Evolutionary conservation across 352 stramenopile genomes (phyloP).

Genomic region (Phytopythium aichiense): DNA sequence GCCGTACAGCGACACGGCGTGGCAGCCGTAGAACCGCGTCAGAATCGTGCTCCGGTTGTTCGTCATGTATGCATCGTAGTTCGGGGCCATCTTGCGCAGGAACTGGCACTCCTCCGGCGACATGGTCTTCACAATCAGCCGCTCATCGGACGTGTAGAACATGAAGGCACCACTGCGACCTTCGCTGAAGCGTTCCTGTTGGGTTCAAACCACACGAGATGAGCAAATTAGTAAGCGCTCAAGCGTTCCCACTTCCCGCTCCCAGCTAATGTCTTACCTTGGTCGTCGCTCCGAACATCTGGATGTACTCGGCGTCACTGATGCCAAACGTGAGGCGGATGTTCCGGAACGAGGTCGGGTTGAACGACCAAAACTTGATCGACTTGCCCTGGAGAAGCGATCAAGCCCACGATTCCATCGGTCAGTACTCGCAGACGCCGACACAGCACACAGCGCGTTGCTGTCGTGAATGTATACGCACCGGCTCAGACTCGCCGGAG

Average conservation of each 20-base stretch:
- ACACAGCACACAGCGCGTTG: not conserved
- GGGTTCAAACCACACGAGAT: not conserved
- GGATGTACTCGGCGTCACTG: slow-evolving; percentile 74
- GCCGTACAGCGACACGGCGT: slow-evolving; percentile 85
- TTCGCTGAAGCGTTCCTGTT: slow-evolving; percentile 78
- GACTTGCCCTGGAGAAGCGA: slow-evolving; percentile 43
- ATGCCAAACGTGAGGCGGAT: slow-evolving; percentile 84
- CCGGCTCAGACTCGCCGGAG: slow-evolving; percentile 68
- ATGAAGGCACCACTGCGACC: slow-evolving; percentile 89
- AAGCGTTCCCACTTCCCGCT: no score
- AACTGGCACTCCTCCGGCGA: slow-evolving; percentile 82
- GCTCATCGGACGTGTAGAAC: slow-evolving; percentile 89
- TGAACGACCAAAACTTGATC: slow-evolving; percentile 89
- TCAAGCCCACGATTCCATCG: not conserved
- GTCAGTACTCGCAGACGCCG: not conserved
- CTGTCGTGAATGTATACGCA: slow-evolving; percentile 10
- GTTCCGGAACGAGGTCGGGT: slow-evolving; percentile 77
- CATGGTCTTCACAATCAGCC: slow-evolving; percentile 91
- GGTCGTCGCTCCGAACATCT: slow-evolving; percentile 80
- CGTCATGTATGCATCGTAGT: slow-evolving; percentile 86
- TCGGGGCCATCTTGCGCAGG: slow-evolving; percentile 78
- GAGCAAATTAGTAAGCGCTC: not conserved
- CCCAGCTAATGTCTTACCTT: slow-evolving; percentile 31
- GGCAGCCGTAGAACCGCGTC: slow-evolving; percentile 88
- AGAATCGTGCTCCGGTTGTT: slow-evolving; percentile 81